Base-by-base conservation (phyloP, 192 early-diverging fungal genomes). In the Nowakowskiella sp. region DNA sequence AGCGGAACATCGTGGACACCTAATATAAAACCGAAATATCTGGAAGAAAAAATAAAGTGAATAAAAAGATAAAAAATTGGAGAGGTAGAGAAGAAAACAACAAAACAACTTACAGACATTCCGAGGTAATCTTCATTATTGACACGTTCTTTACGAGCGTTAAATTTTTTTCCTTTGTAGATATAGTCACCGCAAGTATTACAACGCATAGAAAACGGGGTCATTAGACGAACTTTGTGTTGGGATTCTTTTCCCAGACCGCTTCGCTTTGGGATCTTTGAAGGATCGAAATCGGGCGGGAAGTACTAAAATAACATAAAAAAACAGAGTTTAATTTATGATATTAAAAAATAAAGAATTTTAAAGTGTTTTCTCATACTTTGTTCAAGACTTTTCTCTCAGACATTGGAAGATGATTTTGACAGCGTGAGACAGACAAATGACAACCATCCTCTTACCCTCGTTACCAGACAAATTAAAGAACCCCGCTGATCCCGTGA, bases 191-290 rank as follows among this genome's bases (percentile, higher is more conserved):
- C 92, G 53, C 96, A 97, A 4, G 87, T 87, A 32, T 76, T 77
- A 72, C 96, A 99, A 33, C 87, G 87, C 96, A 99, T 99, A 1
- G 96, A 94, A 61, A 94, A 99, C 4, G 96, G 96, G 2, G 96
- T 83, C 88, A 95, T 95, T 21, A 99, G 80, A 22, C 96, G 92
- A 19, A 99, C 96, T 57, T 94, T 99, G 60, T 91, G 87, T 48
- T 94, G 90, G 22, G 72, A 74, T 77, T 85, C 83, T 58, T 87
- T 89, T 33, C 83, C 77, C 45, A 75, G 76, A n/a, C n/a, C 78
- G 39, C 86, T 90, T 39, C 90, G 80, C 49, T 84, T 76, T 5
- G 87, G 89, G 56, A 94, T 88, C 70, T 89, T 85, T n/a, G 89
- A 72, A 29, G 94, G 94, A 65, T 95, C 94, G 63, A 98, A 98